Base-by-base conservation (phyloP, 768 basidiomycete genomes). In the Amanita pseudoporphyria region DNA sequence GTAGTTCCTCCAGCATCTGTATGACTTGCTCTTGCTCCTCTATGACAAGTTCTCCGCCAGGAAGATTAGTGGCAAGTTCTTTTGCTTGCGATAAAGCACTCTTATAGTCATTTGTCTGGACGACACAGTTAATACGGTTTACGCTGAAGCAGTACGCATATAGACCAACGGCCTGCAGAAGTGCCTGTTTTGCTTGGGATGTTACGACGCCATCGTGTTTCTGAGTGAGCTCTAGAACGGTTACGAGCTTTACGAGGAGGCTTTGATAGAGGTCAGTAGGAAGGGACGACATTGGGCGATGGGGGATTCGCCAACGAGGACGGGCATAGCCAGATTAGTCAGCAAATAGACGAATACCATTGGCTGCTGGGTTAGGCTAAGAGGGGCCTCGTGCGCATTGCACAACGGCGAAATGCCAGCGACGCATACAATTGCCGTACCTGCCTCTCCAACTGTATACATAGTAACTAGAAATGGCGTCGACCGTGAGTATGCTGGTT, bases 21-120 rank as follows among this genome's bases (percentile, higher is more conserved):
- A 88, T 81, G 5, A 88, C 72, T 40, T 84, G 77, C 53, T 82
- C 77, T 56, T 90, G 87, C 45, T 87, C 83, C 35, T 77, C 69
- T 35, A 79, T 71, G 40, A 71, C 64, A 48, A 88, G 67, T 59
- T 89, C 87, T 6, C 87, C 87, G 2, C 87, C 87, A 0, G 85
- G 82, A 5, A 90, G 67, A 40, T 67, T 64, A 7, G 56, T 57
- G 0, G 83, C 80, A 38, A 77, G 64, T 7, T 82, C 77, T 57
- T 76, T 84, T 0, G 85, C 86, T 39, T 76, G 73, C 19, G 61
- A 61, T 37, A 88, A 57, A 9, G 73, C 61, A 49, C 67, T 77
- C 56, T 79, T 84, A 64, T 86, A 82, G 26, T 83, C 81, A 54
- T 81, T 85, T 22, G 84, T 85, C 87, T 89, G 47, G 2, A 28